Evolutionary conservation across 1,284 basidiomycete species (phyloP), one percentile per base, ranked within the genome.

Genomic region (Microbotryum violaceum): DNA sequence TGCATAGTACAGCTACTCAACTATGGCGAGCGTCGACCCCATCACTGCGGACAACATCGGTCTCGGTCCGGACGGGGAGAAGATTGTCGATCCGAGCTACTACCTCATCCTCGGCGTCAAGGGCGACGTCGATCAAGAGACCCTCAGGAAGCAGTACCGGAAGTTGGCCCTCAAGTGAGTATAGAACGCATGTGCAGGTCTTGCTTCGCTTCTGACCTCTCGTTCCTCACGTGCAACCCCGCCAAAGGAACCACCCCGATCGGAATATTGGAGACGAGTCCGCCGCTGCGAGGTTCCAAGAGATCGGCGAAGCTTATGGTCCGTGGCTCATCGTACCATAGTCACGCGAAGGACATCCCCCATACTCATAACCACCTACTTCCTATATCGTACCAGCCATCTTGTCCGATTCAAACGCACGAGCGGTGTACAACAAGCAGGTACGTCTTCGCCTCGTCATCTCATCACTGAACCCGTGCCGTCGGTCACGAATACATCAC

Each of bases 361-460:
- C 10, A 12, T 14, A 8, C 33, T 46, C 14, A 37, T 46, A 23
- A 10, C 4, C 49, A 7, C 18, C 16, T 45, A 1, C 45, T 7
- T 51, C 50, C 45, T 29, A 33, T 59, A 89, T 60, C 49, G 62
- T 29, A 56, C 57, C 52, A 62, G 74, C 71, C 49, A 71, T 77
- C 47, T 64, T 73, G 58, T 63, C 64, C 50, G 70, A 73, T 62
- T 75, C 89, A 83, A 88, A 98, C 79, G 76, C 88, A 56, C 84
- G 94, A 55, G 84, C 85, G 0, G 88, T 92, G 54, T 98, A 98
- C 73, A 92, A 98, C 77, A 93, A 91, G 79, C 87, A 97, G 37
- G 37, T 42, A 12, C 12, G 37, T 42, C 31, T 42, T 42, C 25
- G 16, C 37, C 37, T 16, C 12, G 37, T 14, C 37, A 42, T 10